Base-by-base conservation (phyloP, 805 yeast species). In the Cyberlindnera saturnus region DNA sequence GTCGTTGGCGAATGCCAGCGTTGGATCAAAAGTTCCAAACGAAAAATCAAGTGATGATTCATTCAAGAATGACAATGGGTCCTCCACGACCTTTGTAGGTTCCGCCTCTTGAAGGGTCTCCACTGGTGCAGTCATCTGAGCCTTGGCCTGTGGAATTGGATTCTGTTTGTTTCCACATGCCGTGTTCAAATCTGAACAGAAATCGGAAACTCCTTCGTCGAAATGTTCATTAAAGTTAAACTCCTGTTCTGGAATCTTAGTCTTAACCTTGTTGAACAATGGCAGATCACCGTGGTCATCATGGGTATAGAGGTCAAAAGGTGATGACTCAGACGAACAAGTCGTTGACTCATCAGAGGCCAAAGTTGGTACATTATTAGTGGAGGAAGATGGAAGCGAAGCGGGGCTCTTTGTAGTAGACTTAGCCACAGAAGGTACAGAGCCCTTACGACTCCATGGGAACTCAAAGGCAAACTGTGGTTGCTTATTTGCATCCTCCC, bases 81-180 rank as follows among this genome's bases (percentile, higher is more conserved):
- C 79, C n/a, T 49, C 51, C 9, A 35, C n/a, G 4, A 30, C 18
- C 33, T 34, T 39, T 5, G 45, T 3, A 15, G 36, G 20, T 5
- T 16, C 39, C 4, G 32, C 5, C 10, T 26, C 9, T 9, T 30
- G 28, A 14, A 18, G 8, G 23, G 36, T 19, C 3, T 38, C 36
- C 29, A 32, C 15, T 26, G 39, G 45, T 36, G 45, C 30, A 6
- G 36, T 14, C 3, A 44, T 39, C 15, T 48, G 36, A 17, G 56
- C 34, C 44, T 44, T 46, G 11, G 54, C 42, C 53, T 65, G 62
- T 3, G 96, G 95, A 4, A 81, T 60, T 4, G 93, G 96, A 49
- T 75, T 65, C 14, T 72, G 72, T 53, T 71, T 80, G 6, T 82
- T 81, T 15, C 96, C 97, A 64, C 97, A 90, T 1, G 89, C 97